phyloP scores from a whole-genome alignment of 225 moss, liverwort and hornwort species.

The Bryum argenteum region DNA sequence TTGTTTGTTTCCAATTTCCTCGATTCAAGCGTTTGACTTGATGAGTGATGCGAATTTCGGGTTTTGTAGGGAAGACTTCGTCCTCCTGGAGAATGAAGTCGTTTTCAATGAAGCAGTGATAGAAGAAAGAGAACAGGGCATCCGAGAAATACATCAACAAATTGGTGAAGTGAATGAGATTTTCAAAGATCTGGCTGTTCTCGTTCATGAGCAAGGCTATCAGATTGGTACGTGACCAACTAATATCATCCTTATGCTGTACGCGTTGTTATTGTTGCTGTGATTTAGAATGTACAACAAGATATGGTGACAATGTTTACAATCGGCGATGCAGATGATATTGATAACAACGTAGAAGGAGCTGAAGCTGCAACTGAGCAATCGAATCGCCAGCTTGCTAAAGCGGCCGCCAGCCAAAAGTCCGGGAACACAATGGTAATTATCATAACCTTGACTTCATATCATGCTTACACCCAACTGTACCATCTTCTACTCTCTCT shows the following conservation, averaged over 20 bases:
- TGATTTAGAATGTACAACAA: neutral
- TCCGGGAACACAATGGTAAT: constrained; percentile 60
- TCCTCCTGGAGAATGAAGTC: constrained; percentile 58
- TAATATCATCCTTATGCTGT: neutral
- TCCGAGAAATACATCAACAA: constrained; percentile 92
- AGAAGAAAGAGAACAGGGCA: constrained; percentile 96
- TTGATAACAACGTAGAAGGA: constrained; percentile 54
- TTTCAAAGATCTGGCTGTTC: constrained; percentile 94
- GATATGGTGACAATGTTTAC: constrained; percentile 7
- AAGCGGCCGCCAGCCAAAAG: constrained; percentile 53
- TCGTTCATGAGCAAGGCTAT: constrained; percentile 67
- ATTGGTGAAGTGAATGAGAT: constrained; percentile 98
- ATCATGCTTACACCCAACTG: neutral
- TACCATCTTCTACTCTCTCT: neutral
- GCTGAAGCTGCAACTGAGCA: constrained; percentile 62
- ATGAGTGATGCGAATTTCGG: constrained; percentile 15
- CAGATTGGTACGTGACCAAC: constrained; percentile 48
- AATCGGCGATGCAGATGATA: constrained; percentile 53
- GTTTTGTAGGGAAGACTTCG: constrained; percentile 53
- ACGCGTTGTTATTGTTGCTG: constrained; percentile 8
- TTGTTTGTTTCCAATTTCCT: neutral
- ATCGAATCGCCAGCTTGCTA: constrained; percentile 59
- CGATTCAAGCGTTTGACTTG: neutral
- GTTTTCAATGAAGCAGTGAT: constrained; percentile 92
- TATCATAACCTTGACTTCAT: neutral